Conservation (phyloP, 1,284 basidiomycete genomes). For the Abortiporus biennis region DNA sequence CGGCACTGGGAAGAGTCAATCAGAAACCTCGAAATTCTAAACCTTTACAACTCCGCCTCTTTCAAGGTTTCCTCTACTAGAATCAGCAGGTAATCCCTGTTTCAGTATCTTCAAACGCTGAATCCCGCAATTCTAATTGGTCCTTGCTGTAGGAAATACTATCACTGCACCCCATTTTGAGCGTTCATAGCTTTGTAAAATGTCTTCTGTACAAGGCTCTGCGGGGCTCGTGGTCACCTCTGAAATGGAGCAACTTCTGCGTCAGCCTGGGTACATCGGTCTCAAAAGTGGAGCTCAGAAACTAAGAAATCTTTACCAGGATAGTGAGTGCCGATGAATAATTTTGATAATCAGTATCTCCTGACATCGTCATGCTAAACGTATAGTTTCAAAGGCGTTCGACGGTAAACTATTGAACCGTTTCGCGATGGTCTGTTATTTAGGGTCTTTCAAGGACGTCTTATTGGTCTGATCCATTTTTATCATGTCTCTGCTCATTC, state of each 20-base stretch:
- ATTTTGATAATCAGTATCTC: background rate
- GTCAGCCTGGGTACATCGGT: slow-evolving; percentile 30
- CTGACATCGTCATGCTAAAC: slow-evolving; percentile 17
- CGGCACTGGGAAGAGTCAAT: no score
- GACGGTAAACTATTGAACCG: slow-evolving; percentile 26
- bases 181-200: no score
- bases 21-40: no score
- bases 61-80: no score
- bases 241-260: slow-evolving; percentile 33
- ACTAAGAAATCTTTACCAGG: slow-evolving; percentile 32
- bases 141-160: no score
- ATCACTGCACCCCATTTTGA: no score
- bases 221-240: slow-evolving; percentile 29
- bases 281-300: slow-evolving; percentile 25
- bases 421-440: slow-evolving; percentile 33
- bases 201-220: background rate
- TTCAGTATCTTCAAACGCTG: no score
- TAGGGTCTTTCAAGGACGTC: slow-evolving; percentile 26
- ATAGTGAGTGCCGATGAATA: slow-evolving; percentile 20
- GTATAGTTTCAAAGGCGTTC: no score
- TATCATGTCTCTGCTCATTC: background rate
- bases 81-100: no score
- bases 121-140: no score
- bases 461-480: slow-evolving; percentile 21
- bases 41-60: no score